A percentile compares a stretch with the other conserved stretches of the same genome.
Evolutionary conservation across 805 yeast species (phyloP).

Genomic region (Martiniozyma abietophila): DNA sequence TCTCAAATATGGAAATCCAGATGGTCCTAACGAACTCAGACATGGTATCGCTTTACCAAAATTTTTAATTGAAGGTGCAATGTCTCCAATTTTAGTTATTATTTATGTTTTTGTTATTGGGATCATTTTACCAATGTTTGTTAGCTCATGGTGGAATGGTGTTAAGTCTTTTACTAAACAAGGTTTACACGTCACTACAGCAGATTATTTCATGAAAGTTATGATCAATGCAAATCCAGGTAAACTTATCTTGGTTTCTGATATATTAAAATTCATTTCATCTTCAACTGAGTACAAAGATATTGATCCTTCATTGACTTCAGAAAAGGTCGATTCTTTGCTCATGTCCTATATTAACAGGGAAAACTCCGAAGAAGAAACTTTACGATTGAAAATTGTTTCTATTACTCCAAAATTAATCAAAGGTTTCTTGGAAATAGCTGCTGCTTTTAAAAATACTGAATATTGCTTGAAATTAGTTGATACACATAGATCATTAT

Average conservation of each 20-base stretch:
- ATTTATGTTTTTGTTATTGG: conserved; percentile 68
- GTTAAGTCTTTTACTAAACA: conserved; percentile 72
- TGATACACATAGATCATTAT: conserved; percentile 59
- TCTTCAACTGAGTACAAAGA: conserved; percentile 56
- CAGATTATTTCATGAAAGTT: conserved; percentile 62
- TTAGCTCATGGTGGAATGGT: conserved; percentile 84
- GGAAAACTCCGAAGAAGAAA: conserved; percentile 29
- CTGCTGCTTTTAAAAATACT: conserved; percentile 65
- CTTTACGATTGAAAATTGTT: conserved; percentile 45
- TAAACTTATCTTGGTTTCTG: conserved; percentile 47
- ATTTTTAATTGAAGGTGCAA: conserved; percentile 76
- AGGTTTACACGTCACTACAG: conserved; percentile 80
- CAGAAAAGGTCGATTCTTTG: conserved; percentile 40
- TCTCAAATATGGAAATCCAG: conserved; percentile 91
- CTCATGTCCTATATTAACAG: conserved; percentile 55
- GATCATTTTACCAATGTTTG: conserved; percentile 66
- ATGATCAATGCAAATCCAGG: conserved; percentile 70
- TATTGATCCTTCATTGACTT: conserved; percentile 31
- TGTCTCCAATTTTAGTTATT: conserved; percentile 52
- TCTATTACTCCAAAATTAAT: conserved; percentile 58
- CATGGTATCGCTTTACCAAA: conserved; percentile 96
- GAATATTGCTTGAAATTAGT: conserved; percentile 53
- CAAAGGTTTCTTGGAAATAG: conserved; percentile 69
- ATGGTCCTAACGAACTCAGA: conserved; percentile 83
- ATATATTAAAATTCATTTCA: conserved; percentile 51